Evolutionary conservation across 129 eudicot species (phyloP), one percentile per base, ranked within the genome.

Genomic region (Tagetes patula): DNA sequence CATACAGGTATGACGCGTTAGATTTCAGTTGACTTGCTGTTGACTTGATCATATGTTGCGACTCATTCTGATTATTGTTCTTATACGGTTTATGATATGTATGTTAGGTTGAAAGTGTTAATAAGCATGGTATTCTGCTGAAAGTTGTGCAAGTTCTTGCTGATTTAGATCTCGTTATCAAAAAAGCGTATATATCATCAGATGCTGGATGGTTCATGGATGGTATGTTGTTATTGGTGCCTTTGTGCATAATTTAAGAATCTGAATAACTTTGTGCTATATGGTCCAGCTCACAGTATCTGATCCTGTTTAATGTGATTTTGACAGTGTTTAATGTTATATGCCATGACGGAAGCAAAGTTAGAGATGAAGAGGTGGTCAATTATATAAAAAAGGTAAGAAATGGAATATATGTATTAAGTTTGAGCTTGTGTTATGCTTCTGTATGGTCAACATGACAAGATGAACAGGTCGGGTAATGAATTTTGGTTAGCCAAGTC

Each of bases 171-270:
- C 96, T 93, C 11, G 83, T 87, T 27, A 86, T 93, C 20, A 93
- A 82, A 53, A 93, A 93, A 84, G 98, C 95, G 0, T 93, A 93
- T 78, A 87, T 93, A 53, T 93, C 96, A 7, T 93, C 98, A 8
- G 98, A 93, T 67, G 98, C 92, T 9, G 96, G 95, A 64, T 93
- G 98, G 98, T 93, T 93, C 85, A 89, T 93, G 98, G 98, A 93
- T 75, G 98, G 98, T 89, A 85, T 60, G 43, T 2, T 59, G 55
- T 61, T 59, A 11, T 34, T 5, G 67, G 12, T 61, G 36, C 30
- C 67, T 48, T 65, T 41, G 6, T 32, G 14, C 9, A 39, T 47
- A 62, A 20, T 50, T 1, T 13, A 33, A 33, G 59, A 78, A 71
- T 50, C 49, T 58, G 60, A 41, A 78, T 42, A 47, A 43, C 64